Conservation (phyloP, 1,284 basidiomycete genomes). For the Fomitopsis schrenkii region DNA sequence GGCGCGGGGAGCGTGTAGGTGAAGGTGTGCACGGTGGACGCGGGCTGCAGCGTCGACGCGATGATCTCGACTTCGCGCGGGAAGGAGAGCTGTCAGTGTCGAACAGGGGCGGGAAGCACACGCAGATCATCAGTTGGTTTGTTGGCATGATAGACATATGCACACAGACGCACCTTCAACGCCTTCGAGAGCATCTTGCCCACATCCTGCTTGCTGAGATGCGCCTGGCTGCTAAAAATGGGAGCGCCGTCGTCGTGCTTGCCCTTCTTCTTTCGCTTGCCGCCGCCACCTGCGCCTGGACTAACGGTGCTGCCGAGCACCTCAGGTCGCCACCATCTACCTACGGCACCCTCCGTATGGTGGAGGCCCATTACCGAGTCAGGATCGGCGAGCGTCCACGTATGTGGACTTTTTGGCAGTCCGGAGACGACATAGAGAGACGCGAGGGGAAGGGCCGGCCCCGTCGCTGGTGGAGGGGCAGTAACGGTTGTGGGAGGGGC, state of each 20-base stretch:
- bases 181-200: constrained; percentile 88
- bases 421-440: constrained; percentile 83
- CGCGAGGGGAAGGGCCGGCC: constrained; percentile 70
- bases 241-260: constrained; percentile 46
- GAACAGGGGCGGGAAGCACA: not conserved
- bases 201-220: constrained; percentile 78
- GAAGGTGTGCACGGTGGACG: constrained; percentile 91
- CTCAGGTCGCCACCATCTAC: constrained; percentile 92
- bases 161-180: constrained; percentile 61
- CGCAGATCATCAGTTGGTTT: not conserved
- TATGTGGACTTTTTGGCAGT: constrained; percentile 79
- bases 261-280: constrained; percentile 60
- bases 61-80: constrained; percentile 93
- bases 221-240: constrained; percentile 62
- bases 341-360: constrained; percentile 85
- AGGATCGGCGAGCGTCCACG: constrained; percentile 92
- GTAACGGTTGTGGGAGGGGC: constrained; percentile 46
- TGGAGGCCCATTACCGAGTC: constrained; percentile 83
- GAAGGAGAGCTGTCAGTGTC: constrained; percentile 66
- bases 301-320: constrained; percentile 87
- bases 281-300: constrained; percentile 65
- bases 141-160: not conserved
- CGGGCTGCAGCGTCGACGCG: constrained; percentile 86
- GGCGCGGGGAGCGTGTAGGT: constrained; percentile 79
- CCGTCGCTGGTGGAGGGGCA: constrained; percentile 40